phyloP scores from a whole-genome alignment of 345 rosid genomes.

The Gossypium stocksii region DNA sequence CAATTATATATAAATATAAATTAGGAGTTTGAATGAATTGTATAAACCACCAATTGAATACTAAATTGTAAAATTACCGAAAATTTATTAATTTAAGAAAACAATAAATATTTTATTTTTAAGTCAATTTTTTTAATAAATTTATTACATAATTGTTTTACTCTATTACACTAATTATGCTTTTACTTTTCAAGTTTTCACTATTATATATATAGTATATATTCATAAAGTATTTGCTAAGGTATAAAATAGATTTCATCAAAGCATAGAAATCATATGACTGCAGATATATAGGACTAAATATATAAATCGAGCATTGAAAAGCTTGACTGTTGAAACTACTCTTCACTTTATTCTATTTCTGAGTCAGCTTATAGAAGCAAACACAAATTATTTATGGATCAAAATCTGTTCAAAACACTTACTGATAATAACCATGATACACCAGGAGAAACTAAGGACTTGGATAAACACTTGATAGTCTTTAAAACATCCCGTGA shows the following conservation, averaged over 20 bases:
- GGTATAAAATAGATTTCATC: neutral
- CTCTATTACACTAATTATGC: too few species aligned
- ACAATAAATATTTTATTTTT: too few species aligned
- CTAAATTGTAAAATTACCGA: too few species aligned
- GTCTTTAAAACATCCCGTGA: neutral
- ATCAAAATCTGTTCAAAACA: neutral
- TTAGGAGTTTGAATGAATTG: too few species aligned
- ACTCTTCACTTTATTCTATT: conserved; percentile 5
- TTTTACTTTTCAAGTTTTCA: too few species aligned
- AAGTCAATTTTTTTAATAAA: too few species aligned
- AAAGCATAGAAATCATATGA: neutral
- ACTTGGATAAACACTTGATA: neutral
- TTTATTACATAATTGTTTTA: too few species aligned
- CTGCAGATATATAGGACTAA: neutral
- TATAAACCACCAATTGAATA: too few species aligned
- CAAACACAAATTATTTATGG: conserved; percentile 3
- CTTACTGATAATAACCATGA: neutral
- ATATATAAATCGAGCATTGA: neutral
- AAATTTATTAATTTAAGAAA: too few species aligned
- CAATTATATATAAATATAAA: too few species aligned
- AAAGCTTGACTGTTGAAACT: neutral
- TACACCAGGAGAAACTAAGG: neutral
- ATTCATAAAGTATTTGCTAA: too few species aligned
- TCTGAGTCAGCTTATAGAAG: neutral
- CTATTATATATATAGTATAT: too few species aligned